Percentiles rank a stretch among this genome's conserved stretches.
phyloP scores from a whole-genome alignment of 2,329 filamentous ascomycete genomes.

The Pseudocercospora crystallina region DNA sequence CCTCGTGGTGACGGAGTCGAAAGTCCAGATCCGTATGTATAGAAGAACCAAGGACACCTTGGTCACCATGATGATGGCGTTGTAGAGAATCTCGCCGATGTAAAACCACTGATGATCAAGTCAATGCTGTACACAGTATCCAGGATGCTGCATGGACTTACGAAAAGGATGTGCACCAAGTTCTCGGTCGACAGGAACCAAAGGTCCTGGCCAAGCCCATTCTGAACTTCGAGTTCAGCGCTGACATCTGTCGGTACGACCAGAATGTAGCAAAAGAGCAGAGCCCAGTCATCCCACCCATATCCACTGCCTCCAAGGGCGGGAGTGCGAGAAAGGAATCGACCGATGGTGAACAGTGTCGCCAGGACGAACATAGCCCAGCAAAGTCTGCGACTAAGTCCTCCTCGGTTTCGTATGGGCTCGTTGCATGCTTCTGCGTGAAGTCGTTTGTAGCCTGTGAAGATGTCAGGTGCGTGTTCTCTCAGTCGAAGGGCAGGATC shows the following conservation, averaged over 20 bases:
- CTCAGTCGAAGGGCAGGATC: background rate
- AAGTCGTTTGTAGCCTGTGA: no score
- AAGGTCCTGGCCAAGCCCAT: slow-evolving; percentile 14
- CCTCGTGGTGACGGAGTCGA: slow-evolving; percentile 1
- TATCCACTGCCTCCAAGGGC: slow-evolving; percentile 13
- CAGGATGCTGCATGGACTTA: background rate
- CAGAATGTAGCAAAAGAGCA: slow-evolving; percentile 8
- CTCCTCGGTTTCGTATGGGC: slow-evolving; percentile 5
- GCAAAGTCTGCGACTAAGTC: slow-evolving; percentile 3
- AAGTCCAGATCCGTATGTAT: slow-evolving; percentile 15
- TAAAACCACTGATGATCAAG: slow-evolving; percentile 10
- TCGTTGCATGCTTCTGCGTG: slow-evolving; percentile 8
- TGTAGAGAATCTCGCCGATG: slow-evolving; percentile 12
- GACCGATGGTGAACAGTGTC: slow-evolving; percentile 3
- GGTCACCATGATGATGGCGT: slow-evolving; percentile 11
- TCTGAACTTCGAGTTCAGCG: slow-evolving; percentile 7
- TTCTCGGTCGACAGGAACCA: slow-evolving; percentile 2
- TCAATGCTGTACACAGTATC: background rate
- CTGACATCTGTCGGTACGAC: slow-evolving; percentile 6
- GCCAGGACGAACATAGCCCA: slow-evolving; percentile 9
- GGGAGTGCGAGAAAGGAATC: slow-evolving; percentile 7
- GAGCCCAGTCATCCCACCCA: slow-evolving; percentile 12
- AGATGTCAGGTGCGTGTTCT: no score
- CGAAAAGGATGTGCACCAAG: slow-evolving; percentile 7
- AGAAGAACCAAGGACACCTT: slow-evolving; percentile 12